Evolutionary conservation across 2,329 filamentous ascomycete genomes (phyloP).

Genomic region (Teratosphaeria destructans): DNA sequence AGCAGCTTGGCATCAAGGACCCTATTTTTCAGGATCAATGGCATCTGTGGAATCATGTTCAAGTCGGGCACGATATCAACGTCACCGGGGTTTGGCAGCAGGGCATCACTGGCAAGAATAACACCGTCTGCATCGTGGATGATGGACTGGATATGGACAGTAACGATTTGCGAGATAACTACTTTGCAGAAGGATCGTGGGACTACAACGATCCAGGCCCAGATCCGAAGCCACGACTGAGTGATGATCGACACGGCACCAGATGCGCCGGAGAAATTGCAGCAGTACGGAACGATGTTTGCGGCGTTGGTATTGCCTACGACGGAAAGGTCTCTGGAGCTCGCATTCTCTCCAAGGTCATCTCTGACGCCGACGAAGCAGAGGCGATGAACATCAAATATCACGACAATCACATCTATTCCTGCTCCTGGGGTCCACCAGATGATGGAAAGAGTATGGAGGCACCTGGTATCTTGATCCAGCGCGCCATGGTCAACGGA

Average conservation of each 20-base stretch:
- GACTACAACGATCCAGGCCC: conserved; percentile 84
- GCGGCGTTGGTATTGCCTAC: conserved; percentile 91
- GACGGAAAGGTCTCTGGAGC: conserved; percentile 83
- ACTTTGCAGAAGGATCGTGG: conserved; percentile 83
- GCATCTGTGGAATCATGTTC: conserved; percentile 79
- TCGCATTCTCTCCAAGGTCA: conserved; percentile 82
- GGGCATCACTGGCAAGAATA: conserved; percentile 79
- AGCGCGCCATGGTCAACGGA: conserved; percentile 81
- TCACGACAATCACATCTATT: conserved; percentile 91
- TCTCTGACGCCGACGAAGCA: conserved; percentile 87
- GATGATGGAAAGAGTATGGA: conserved; percentile 95
- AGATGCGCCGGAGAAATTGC: conserved; percentile 90
- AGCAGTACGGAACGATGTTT: conserved; percentile 84
- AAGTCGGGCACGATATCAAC: conserved; percentile 84
- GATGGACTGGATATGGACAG: conserved; percentile 96
- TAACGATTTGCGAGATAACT: conserved; percentile 83
- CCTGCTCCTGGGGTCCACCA: conserved; percentile 94
- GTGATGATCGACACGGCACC: conserved; percentile 83
- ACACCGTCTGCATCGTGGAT: conserved; percentile 88
- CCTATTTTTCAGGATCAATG: conserved; percentile 92
- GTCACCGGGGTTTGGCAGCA: conserved; percentile 89
- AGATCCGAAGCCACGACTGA: conserved; percentile 70
- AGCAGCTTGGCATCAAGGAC: conserved; percentile 64
- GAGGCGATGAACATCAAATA: conserved; percentile 85
- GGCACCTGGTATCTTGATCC: conserved; percentile 77